A percentile compares a stretch with the other conserved stretches of the same genome.
phyloP scores from a whole-genome alignment of 768 basidiomycete genomes.

The Cyathus striatus region DNA sequence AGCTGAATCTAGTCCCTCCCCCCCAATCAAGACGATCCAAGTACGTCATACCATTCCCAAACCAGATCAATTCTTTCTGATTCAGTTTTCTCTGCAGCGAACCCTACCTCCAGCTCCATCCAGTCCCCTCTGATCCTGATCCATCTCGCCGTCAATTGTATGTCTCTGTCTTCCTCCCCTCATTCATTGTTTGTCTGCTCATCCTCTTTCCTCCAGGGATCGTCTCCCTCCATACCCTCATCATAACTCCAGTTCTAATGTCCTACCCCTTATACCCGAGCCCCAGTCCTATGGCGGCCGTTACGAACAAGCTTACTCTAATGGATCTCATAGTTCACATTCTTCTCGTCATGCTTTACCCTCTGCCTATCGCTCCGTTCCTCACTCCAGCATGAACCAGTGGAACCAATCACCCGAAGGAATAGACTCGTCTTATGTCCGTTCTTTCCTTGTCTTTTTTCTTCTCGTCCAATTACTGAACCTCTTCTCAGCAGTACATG shows the following conservation, averaged over 20 bases:
- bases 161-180: slow-evolving; percentile 15
- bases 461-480: slow-evolving; percentile 1
- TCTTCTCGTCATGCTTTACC: slow-evolving; percentile 35
- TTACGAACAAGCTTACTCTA: slow-evolving; percentile 47
- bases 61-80: slow-evolving; percentile 11
- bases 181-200: slow-evolving; percentile 4
- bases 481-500: slow-evolving; percentile 21
- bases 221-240: slow-evolving; percentile 42
- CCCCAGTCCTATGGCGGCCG: slow-evolving; percentile 39
- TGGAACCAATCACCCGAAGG: slow-evolving; percentile 55
- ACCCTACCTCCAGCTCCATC: slow-evolving; percentile 36
- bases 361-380: slow-evolving; percentile 48
- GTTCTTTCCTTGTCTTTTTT: background rate
- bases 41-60: slow-evolving; percentile 27
- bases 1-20: slow-evolving; percentile 35
- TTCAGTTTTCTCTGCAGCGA: slow-evolving; percentile 27
- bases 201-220: slow-evolving; percentile 18
- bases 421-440: slow-evolving; percentile 50
- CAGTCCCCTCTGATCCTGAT: slow-evolving; percentile 40
- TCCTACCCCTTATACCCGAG: slow-evolving; percentile 59
- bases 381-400: slow-evolving; percentile 43
- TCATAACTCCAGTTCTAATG: slow-evolving; percentile 30
- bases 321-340: slow-evolving; percentile 20
- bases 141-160: slow-evolving; percentile 41
- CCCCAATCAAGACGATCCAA: slow-evolving; percentile 30